phyloP scores from a whole-genome alignment of 1,139 yeast species.

The Lodderomyces pseudojiufengensis region DNA sequence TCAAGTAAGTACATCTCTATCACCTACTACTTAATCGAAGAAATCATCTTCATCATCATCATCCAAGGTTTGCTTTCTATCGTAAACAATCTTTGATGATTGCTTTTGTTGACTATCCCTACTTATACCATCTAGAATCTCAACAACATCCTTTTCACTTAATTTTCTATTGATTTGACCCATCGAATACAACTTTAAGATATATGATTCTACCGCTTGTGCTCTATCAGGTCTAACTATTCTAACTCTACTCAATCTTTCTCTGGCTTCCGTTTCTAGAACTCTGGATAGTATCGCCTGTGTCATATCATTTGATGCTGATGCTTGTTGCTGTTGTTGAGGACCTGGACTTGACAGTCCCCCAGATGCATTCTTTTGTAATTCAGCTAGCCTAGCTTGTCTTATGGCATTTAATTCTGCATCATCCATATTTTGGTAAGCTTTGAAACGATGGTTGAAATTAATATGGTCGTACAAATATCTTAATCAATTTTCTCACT shows the following conservation, averaged over 20 bases:
- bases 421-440: conserved; percentile 58
- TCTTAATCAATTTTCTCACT: too few species aligned
- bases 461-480: background rate
- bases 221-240: conserved; percentile 93
- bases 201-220: conserved; percentile 79
- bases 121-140: conserved; percentile 77
- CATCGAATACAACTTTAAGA: conserved; percentile 67
- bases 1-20: too few species aligned
- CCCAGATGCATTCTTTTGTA: conserved; percentile 54
- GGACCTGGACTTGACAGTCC: conserved; percentile 12
- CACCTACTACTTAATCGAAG: conserved; percentile 20
- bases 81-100: conserved; percentile 54
- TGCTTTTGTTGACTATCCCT: conserved; percentile 66
- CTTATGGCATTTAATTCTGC: conserved; percentile 83
- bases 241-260: conserved; percentile 79
- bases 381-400: conserved; percentile 80
- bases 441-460: too few species aligned
- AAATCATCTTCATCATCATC: conserved; percentile 32
- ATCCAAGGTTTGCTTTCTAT: conserved; percentile 21
- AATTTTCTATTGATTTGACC: conserved; percentile 76
- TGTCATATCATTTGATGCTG: conserved; percentile 23
- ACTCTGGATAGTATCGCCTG: conserved; percentile 58
- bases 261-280: conserved; percentile 79
- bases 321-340: conserved; percentile 21
- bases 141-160: conserved; percentile 75